A percentile compares a stretch with the other conserved stretches of the same genome.
phyloP scores from a whole-genome alignment of 2,329 filamentous ascomycete species.

The Diaporthe eres region DNA sequence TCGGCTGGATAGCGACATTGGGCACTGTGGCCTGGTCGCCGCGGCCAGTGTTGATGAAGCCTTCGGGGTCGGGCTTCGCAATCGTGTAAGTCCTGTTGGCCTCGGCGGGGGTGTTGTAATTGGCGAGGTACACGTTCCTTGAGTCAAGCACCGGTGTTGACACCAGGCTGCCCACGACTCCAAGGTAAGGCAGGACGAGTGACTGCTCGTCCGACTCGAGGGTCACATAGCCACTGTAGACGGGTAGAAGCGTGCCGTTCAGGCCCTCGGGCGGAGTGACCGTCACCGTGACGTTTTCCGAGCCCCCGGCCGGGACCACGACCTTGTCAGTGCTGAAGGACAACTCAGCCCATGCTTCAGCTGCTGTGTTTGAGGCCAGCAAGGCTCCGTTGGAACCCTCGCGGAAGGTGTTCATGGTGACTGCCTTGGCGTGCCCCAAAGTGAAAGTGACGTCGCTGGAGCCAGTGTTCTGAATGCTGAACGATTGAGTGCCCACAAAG shows the following conservation, averaged over 20 bases:
- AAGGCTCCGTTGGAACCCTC: slow-evolving; percentile 19
- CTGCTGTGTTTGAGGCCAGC: slow-evolving; percentile 33
- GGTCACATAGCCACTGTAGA: slow-evolving; percentile 60
- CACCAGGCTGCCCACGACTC: slow-evolving; percentile 49
- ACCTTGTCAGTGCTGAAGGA: slow-evolving; percentile 42
- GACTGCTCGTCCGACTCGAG: slow-evolving; percentile 54
- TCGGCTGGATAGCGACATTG: background rate
- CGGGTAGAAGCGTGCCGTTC: slow-evolving; percentile 49
- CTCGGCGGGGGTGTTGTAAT: background rate
- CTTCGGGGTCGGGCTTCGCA: slow-evolving; percentile 40
- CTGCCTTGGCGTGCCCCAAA: background rate
- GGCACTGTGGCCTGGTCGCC: slow-evolving; percentile 19
- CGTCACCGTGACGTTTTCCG: slow-evolving; percentile 46
- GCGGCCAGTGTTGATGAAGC: slow-evolving; percentile 20
- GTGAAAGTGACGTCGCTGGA: slow-evolving; percentile 4
- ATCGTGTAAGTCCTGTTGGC: slow-evolving; percentile 30
- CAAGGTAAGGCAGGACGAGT: slow-evolving; percentile 57
- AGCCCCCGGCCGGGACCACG: slow-evolving; percentile 47
- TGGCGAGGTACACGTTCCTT: slow-evolving; percentile 36
- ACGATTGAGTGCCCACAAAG: slow-evolving; percentile 8
- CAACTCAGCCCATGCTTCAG: slow-evolving; percentile 41
- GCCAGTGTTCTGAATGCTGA: slow-evolving; percentile 24
- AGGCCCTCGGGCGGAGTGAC: slow-evolving; percentile 48
- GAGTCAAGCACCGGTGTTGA: slow-evolving; percentile 41
- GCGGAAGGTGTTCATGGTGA: slow-evolving; percentile 21